These are phyloP conservation scores for Abortiporus biennis DNA, from an alignment of 1,284 basidiomycete genomes.

Conservation along the genomic window DNA sequence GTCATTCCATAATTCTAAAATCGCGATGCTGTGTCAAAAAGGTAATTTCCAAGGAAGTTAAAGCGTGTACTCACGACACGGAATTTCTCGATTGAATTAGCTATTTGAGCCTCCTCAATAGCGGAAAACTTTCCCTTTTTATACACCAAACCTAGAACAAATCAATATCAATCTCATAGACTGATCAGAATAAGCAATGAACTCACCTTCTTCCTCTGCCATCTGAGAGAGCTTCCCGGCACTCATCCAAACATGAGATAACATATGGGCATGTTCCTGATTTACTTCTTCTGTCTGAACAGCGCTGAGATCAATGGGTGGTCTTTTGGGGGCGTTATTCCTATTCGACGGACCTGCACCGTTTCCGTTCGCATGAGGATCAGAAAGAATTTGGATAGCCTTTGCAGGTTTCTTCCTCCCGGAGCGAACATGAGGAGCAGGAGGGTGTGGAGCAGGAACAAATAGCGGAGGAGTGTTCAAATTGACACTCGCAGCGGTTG, in stretches of 20 bases:
- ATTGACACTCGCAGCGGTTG: constrained; percentile 37
- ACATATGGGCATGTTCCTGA: constrained; percentile 40
- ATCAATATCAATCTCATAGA: background rate
- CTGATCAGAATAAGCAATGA: background rate
- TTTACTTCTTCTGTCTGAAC: constrained; percentile 27
- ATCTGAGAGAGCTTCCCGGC: constrained; percentile 60
- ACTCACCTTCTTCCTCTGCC: constrained; percentile 56
- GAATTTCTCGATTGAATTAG: constrained; percentile 58
- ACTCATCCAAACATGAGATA: constrained; percentile 72
- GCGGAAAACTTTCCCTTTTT: constrained; percentile 82
- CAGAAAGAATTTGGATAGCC: constrained; percentile 30
- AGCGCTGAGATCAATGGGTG: constrained; percentile 21
- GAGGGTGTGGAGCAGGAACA: constrained; percentile 16
- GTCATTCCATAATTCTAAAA: constrained; percentile 36
- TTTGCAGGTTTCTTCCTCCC: constrained; percentile 37
- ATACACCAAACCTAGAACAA: constrained; percentile 64
- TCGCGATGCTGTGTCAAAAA: background rate
- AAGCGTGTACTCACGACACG: constrained; percentile 43
- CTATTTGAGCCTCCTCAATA: constrained; percentile 63
- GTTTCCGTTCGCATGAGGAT: constrained; percentile 9
- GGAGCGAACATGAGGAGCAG: too few relatives aligned
- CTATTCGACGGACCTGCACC: constrained; percentile 4
- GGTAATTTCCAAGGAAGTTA: constrained; percentile 1
- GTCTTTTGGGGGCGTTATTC: constrained; percentile 16
- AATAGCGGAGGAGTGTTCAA: constrained; percentile 23